Evolutionary conservation across 2,329 filamentous ascomycete genomes (phyloP), one percentile per base, ranked within the genome.

Genomic region (Cercospora beticola): DNA sequence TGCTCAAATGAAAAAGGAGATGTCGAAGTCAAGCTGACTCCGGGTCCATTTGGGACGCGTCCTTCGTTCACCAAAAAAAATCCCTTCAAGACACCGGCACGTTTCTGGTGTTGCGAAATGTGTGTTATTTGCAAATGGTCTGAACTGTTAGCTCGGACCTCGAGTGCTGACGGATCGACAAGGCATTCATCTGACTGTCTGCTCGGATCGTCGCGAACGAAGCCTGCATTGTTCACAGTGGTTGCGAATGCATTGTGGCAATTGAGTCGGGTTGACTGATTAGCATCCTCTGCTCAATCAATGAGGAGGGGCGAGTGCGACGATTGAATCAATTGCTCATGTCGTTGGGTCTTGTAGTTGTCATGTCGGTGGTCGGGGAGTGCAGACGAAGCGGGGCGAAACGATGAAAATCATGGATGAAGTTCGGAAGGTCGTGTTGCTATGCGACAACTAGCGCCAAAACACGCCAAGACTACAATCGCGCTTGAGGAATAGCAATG

Each of bases 371-470:
- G 46, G 18, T 52, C 46, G 46, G 46, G 10, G 10, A 23, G 10
- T 52, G 46, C 46, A 52, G 21, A 52, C 21, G 46, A 16, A 23
- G 46, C 18, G 46, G 46, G 46, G 46, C 46, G 21, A 31, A 31
- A 31, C 18, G 26, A 31, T 58, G 54, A 12, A 31, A 31, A 58
- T 58, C 54, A 31, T 33, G 54, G 54, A 26, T 58, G 54, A 31
- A 58, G 14, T 58, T 58, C 54, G 54, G 54, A 23, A 28, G 21
- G 14, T 7, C 23, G 54, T 18, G 54, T 58, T 58, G 54, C 54
- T 58, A 58, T 58, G 54, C 54, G 30, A 58, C 54, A n/a, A 30
- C 54, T 33, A 30, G 54, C 54, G 30, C 54, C 54, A 30, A 58
- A 58, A 58, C 30, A 58, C 26, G 54, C 54, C 54, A 58, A 58